Evolutionary conservation across 495 filamentous ascomycete genomes (phyloP), one percentile per base, ranked within the genome.

Genomic region (Pseudomonodictys pantanalensis): DNA sequence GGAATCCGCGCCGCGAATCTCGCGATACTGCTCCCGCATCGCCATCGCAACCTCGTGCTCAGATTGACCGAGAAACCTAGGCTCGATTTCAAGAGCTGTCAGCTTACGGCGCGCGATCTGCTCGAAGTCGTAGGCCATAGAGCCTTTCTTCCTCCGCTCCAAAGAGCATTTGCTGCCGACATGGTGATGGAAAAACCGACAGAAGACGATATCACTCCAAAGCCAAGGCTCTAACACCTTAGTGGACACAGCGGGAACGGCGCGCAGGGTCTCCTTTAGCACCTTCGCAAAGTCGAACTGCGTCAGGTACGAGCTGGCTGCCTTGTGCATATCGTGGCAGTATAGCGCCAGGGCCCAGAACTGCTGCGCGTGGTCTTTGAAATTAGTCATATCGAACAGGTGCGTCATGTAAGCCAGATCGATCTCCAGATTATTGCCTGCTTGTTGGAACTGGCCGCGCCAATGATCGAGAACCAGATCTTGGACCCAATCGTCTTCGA

Each of bases 401-500:
- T 35, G 15, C 8, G 15, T 7, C 32, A 35, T 7, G 32, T 35
- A 8, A 15, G 15, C 15, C 32, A 15, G 32, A 15, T 35, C 32
- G 15, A 35, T 15, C 7, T 35, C 32, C 32, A 35, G 32, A 7
- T 35, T 15, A 15, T 35, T 15, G 15, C 32, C 32, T 8, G 8
- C 32, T 35, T 35, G 32, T 15, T 15, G 32, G 15, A 35, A 15
- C 32, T 35, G 32, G 15, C 15, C 8, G 41, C 7, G 18, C 53
- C 53, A 57, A 43, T 48, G 53, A 20, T 47, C 43, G 2, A 57
- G 10, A 8, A 57, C 43, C 12, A 57, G 20, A 25, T 47, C 48
- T 9, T 29, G 29, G 20, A 48, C 43, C 25, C 48, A 28, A 24
- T 32, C 10, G 20, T 57, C 53, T 25, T 35, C 25, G 15, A 57